Base-by-base conservation (phyloP, 129 eudicot species). In the Flaveria linearis region DNA sequence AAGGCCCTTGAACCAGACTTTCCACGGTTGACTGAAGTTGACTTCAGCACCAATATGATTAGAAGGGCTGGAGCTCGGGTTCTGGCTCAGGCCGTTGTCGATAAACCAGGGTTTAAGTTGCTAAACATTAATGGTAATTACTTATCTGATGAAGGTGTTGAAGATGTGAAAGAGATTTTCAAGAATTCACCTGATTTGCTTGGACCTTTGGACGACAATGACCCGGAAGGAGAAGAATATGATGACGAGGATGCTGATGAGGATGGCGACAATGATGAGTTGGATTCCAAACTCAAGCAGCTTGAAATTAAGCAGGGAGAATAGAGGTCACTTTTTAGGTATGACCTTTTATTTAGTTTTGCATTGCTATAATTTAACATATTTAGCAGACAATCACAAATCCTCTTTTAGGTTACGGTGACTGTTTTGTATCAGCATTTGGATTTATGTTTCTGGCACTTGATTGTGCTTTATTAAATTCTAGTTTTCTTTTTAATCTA, bases 81-180 rank as follows among this genome's bases (percentile, higher is more conserved):
- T 42, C 78, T 92, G 84, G 96, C 96, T 23, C 96, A 81, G 78
- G 88, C 89, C 13, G 87, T 88, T 62, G 86, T 82, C 0, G 77
- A 73, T 30, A 89, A 89, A 75, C 77, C 91, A 1, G 88, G 85
- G 52, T 65, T 92, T 66, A 92, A 82, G 77, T 18, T 88, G 76
- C 57, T 92, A 53, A 89, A 92, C 56, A 87, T 92, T 22, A 75
- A 92, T 57, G 92, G 87, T 22, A 92, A 92, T 72, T 92, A 46
- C 76, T 68, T 92, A 46, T 89, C 98, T 69, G 98, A 90, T 67
- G 96, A 92, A 74, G 98, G 96, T 2, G 64, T 92, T 79, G 96
- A 89, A 55, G 96, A 89, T 63, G 83, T 92, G 41, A 89, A 78
- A 30, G 87, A 66, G 16, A 23, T 87, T 9, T 87, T 92, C 49